Evolutionary conservation across 1,284 basidiomycete genomes (phyloP).

Genomic region (Somion occarium): DNA sequence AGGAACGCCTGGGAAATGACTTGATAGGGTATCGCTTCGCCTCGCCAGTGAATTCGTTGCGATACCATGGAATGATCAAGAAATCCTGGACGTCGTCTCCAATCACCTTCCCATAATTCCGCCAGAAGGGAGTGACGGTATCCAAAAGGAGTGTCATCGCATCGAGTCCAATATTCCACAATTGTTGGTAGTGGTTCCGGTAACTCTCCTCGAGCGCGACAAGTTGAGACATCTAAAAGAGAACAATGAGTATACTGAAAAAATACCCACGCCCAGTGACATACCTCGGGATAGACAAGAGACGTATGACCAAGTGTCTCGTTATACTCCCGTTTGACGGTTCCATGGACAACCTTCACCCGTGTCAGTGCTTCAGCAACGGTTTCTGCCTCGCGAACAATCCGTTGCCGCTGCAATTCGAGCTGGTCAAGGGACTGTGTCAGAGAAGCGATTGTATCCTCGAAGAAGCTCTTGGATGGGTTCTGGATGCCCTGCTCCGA

Average conservation of each 20-base stretch:
- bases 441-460: conserved; percentile 47
- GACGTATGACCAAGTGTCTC: conserved; percentile 63
- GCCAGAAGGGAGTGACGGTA: conserved; percentile 71
- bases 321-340: conserved; percentile 62
- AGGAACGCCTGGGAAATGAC: conserved; percentile 54
- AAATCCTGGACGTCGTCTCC: conserved; percentile 73
- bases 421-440: conserved; percentile 38
- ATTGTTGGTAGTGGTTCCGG: conserved; percentile 67
- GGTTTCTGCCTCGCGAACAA: conserved; percentile 39
- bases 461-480: conserved; percentile 41
- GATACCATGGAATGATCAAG: conserved; percentile 72
- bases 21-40: conserved; percentile 58
- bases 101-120: conserved; percentile 71
- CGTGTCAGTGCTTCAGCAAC: conserved; percentile 43
- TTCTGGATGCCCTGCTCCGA: conserved; percentile 8
- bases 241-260: neutral
- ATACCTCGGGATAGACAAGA: conserved; percentile 70
- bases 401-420: conserved; percentile 32
- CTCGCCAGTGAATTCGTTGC: conserved; percentile 77
- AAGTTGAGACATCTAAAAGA: conserved; percentile 55
- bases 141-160: conserved; percentile 68
- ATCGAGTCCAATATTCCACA: conserved; percentile 74
- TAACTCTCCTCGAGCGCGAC: conserved; percentile 69
- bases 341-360: conserved; percentile 49
- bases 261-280: conserved; percentile 9